Evolutionary conservation across 2,329 filamentous ascomycete genomes (phyloP), one percentile per base, ranked within the genome.

Genomic region (Pseudogymnoascus sp.): DNA sequence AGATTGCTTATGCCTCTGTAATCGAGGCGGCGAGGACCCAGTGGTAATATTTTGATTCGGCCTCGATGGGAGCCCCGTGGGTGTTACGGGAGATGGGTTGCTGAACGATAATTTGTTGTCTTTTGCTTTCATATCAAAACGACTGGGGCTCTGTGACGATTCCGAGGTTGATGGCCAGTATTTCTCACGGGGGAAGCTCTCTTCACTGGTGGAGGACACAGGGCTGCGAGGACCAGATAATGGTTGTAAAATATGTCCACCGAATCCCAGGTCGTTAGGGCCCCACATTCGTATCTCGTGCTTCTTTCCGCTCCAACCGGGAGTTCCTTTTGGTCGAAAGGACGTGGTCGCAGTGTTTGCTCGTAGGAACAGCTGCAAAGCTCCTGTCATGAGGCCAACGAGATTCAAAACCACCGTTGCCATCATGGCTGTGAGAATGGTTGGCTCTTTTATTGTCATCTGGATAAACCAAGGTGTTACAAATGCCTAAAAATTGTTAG

Each of bases 351-450:
- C 78, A 12, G 81, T 83, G 66, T 84, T 87, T 2, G 86, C 85
- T 66, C 87, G 82, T 60, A 90, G 78, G 68, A 89, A 87, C 7
- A 90, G 76, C 68, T 89, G 87, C 24, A 89, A 78, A 14, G 85
- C 82, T 3, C 86, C 85, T 14, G 84, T 86, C 71, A 86, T 79
- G 14, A 90, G 75, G 2, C 87, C 88, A 0, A 86, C 86, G 2
- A 88, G 78, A 70, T 89, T 89, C 14, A 85, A 78, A 2, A 86
- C 84, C 6, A 90, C 84, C 14, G 86, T 83, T 26, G 85, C 84
- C 41, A 89, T 82, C 78, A 88, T 85, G 2, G 84, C 79, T 3
- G 87, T 75, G 26, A 80, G 81, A 50, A 82, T 64, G 73, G 79
- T 77, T 28, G 77, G 72, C 60, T 75, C 72, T 37, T 76, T 72